Evolutionary conservation across 805 yeast species (phyloP), one percentile per base, ranked within the genome.

Genomic region (Cyberlindnera bimundalis): DNA sequence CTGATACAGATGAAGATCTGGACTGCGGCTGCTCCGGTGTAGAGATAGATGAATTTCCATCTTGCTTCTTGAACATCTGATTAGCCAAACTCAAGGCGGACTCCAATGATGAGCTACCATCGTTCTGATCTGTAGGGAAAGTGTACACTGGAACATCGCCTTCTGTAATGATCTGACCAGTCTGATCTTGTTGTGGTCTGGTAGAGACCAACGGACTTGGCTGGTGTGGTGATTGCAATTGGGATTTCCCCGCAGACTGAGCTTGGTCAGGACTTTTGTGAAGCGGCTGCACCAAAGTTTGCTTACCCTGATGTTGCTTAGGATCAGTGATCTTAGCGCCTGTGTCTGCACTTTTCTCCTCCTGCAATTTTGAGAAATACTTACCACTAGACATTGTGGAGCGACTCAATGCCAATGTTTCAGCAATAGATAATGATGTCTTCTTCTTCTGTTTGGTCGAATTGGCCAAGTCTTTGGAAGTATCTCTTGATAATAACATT

Each of bases 381-480:
- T 53, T 55, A 4, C 60, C 60, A 45, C 58, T 59, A 1, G 58
- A 55, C 73, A 73, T 70, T 9, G 68, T 62, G 3, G 74, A 66
- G 29, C 81, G 59, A 45, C 74, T 74, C 39, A 74, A 50, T 0
- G 84, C 84, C 47, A 78, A 58, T 2, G 82, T 75, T 48, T 78
- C 81, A 0, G 84, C 83, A 36, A 78, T 77, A 2, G 83, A 73
- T 21, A 76, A 54, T 2, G 68, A 51, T 28, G 64, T 24, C 39
- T 54, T 55, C 48, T 51, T 53, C 48, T 55, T 53, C 36, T 50
- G 52, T 26, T 43, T 47, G 4, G 48, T 36, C 14, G 52, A 43
- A 17, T 51, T 50, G 9, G 56, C 56, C 33, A 56, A 35, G 36
- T 56, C 60, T 20, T 50, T 47, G 1, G 60, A 55, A 3, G 53